phyloP scores from a whole-genome alignment of 1,139 yeast genomes.

The Yamadazyma spencermartinsiae region DNA sequence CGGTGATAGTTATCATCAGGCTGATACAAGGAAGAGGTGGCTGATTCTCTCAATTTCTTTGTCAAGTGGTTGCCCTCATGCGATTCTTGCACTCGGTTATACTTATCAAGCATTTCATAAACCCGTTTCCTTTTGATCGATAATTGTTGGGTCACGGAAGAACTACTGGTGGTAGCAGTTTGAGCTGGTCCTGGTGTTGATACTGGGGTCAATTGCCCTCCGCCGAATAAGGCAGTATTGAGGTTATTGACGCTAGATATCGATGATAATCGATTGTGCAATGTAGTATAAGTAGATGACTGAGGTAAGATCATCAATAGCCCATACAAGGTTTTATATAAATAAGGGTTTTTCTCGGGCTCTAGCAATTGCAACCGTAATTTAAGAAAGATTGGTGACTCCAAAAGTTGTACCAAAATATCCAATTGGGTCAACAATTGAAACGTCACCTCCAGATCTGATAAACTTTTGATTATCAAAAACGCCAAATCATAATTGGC shows the following conservation, averaged over 20 bases:
- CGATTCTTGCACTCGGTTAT: constrained; percentile 57
- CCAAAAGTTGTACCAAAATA: constrained; percentile 71
- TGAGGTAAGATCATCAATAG: constrained; percentile 94
- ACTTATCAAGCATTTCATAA: constrained; percentile 60
- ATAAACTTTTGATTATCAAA: constrained; percentile 70
- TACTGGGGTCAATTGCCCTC: constrained; percentile 21
- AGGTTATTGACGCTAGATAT: constrained; percentile 27
- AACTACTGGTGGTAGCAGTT: constrained; percentile 13
- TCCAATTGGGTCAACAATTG: constrained; percentile 76
- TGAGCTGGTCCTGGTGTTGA: constrained; percentile 22
- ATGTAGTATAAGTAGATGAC: constrained; percentile 82
- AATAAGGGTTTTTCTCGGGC: constrained; percentile 78
- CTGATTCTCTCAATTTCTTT: constrained; percentile 16
- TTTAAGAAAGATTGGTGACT: constrained; percentile 86
- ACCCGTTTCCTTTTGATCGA: constrained; percentile 45
- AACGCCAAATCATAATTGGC: constrained; percentile 90
- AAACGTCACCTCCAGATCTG: constrained; percentile 73
- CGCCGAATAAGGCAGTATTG: constrained; percentile 8
- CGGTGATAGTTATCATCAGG: constrained; percentile 11
- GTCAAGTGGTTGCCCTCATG: constrained; percentile 37
- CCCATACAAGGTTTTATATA: constrained; percentile 89
- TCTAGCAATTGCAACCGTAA: constrained; percentile 83
- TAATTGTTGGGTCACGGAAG: constrained; percentile 26
- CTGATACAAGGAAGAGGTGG: constrained; percentile 16
- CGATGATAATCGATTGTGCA: constrained; percentile 73